Conservation (phyloP, 2,329 filamentous ascomycete species). For the Rhynchosporium secalis region DNA sequence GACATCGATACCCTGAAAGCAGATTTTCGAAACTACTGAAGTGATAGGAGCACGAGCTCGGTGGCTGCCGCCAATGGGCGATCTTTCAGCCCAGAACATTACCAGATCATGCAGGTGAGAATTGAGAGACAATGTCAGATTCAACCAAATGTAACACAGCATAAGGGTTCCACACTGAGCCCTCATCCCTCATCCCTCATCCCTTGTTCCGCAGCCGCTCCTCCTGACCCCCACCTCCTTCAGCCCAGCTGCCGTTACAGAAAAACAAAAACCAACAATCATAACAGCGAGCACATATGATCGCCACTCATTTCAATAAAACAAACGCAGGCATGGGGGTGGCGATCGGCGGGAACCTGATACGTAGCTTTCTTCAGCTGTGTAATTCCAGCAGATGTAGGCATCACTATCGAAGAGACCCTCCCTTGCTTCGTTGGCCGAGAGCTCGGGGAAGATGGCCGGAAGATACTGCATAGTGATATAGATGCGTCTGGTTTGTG, state of each 20-base stretch:
- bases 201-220: slow-evolving; percentile 3
- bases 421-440: background rate
- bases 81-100: background rate
- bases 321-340: background rate
- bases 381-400: background rate
- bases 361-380: background rate
- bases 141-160: background rate
- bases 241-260: slow-evolving; percentile 5
- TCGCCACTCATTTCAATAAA: background rate
- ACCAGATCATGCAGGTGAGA: background rate
- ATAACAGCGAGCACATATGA: slow-evolving; percentile 1
- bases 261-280: slow-evolving; percentile 7
- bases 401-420: background rate
- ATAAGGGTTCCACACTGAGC: background rate
- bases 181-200: background rate
- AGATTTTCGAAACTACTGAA: background rate
- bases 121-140: background rate
- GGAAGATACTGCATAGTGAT: background rate
- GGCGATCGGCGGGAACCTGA: background rate
- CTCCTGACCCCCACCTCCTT: background rate
- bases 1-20: too few relatives aligned
- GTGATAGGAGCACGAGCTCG: background rate
- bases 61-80: background rate
- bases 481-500: background rate
- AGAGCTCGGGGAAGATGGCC: background rate